Evolutionary conservation across 2,329 filamentous ascomycete species (phyloP).

Genomic region (Cryphonectria nitschkei): DNA sequence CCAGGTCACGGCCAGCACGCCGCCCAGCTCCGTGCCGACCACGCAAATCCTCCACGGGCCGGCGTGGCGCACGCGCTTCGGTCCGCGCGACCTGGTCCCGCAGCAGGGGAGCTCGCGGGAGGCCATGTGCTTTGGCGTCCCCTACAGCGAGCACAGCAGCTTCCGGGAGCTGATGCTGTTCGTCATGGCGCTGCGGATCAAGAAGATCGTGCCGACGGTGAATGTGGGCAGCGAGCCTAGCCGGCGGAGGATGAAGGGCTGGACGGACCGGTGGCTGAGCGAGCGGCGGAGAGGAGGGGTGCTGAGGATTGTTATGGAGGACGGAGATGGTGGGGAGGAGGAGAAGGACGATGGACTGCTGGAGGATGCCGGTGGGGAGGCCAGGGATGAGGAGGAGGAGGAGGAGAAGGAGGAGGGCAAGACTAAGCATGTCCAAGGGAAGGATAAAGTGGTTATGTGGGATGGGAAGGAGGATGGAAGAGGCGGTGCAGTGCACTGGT

Average conservation of each 20-base stretch:
- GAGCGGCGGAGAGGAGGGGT: conserved; percentile 62
- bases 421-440: conserved; percentile 4
- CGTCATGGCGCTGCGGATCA: conserved; percentile 82
- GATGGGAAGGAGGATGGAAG: conserved; percentile 46
- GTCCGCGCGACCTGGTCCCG: conserved; percentile 71
- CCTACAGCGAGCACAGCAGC: conserved; percentile 94
- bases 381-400: conserved; percentile 38
- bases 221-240: conserved; percentile 69
- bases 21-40: conserved; percentile 54
- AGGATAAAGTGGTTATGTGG: conserved; percentile 38
- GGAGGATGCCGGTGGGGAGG: conserved; percentile 36
- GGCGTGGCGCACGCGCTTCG: conserved; percentile 77
- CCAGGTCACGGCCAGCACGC: conserved; percentile 57
- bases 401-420: not conserved
- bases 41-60: conserved; percentile 58
- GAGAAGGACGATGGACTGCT: conserved; percentile 34
- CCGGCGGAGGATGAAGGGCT: conserved; percentile 64
- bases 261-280: conserved; percentile 65
- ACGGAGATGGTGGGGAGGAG: conserved; percentile 38
- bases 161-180: conserved; percentile 96
- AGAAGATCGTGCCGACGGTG: conserved; percentile 90
- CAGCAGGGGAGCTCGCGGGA: conserved; percentile 83
- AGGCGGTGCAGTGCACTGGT: conserved; percentile 48
- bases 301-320: conserved; percentile 48
- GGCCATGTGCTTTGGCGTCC: conserved; percentile 88